Evolutionary conservation across 306 rosid genomes (phyloP), one percentile per base, ranked within the genome.

Genomic region (Trifolium dubium): DNA sequence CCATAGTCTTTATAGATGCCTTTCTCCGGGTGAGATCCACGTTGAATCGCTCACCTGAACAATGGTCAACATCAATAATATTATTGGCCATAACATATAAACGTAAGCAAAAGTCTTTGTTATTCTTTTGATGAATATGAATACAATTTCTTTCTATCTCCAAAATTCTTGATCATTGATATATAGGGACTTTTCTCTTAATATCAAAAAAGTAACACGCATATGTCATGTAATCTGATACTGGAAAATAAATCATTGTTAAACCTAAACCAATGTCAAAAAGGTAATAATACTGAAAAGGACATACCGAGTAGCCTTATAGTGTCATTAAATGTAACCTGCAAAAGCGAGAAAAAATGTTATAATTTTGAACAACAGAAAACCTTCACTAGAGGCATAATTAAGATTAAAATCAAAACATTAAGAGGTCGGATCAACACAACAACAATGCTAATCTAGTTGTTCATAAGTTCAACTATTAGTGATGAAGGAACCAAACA

Each of bases 311-410:
- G 96, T 73, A 76, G 87, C 87, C 87, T 88, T 85, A 94, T 85
- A 79, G 91, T 94, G 85, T 94, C 97, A 0, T 91, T 88, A 85
- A 94, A 94, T 62, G 98, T 94, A 46, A 97, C 98, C 98, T 94
- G 95, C 97, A 77, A 72, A 49, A 84, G 23, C 39, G 63, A 5
- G 30, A 59, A 28, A 63, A 41, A n/a, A 14, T 39, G 1, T 10
- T 75, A 76, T 12, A 85, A 39, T 39, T 72, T 46, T 37, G 67
- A 56, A 10, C 5, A 8, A 63, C 10, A 70, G 3, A 51, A 55
- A 35, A 67, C 40, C 56, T 59, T 55, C 32, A 46, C 10, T 19
- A 17, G 51, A 58, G 63, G 46, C 30, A 44, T 43, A 51, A 56
- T 56, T 56, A 56, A 56, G 64, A 29, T 29, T 58, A 58, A 58